Conservation (phyloP, 2,329 filamentous ascomycete species). For the Penicillium fuscoglaucum region DNA sequence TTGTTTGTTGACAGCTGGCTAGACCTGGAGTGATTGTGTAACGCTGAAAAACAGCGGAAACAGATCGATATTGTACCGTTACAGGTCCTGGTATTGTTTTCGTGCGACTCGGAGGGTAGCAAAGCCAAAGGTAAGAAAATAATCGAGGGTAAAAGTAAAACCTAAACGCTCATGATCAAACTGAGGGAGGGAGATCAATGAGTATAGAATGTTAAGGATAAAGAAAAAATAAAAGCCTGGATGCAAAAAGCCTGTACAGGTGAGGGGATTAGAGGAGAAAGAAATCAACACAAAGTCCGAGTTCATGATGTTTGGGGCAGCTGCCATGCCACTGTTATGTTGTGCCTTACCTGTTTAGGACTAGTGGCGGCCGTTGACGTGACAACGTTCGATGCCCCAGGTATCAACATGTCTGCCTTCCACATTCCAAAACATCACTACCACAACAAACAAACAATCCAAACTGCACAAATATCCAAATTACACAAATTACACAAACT, state of each 20-base stretch:
- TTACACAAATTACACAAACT: background rate
- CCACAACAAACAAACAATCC: constrained; percentile 1
- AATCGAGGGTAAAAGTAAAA: constrained; percentile 13
- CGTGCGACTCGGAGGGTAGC: constrained; percentile 10
- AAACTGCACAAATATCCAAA: background rate
- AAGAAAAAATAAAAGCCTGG: background rate
- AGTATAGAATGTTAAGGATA: constrained; percentile 30
- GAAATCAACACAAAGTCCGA: constrained; percentile 24
- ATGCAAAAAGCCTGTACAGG: constrained; percentile 7
- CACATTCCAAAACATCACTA: constrained; percentile 6
- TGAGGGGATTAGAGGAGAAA: constrained; percentile 24
- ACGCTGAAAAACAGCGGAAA: constrained; percentile 8
- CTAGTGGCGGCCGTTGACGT: constrained; percentile 40
- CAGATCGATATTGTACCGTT: constrained; percentile 5
- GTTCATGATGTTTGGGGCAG: constrained; percentile 37
- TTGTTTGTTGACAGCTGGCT: background rate
- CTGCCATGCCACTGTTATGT: constrained; percentile 45
- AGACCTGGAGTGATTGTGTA: constrained; percentile 1
- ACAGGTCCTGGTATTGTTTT: background rate
- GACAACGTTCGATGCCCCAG: constrained; percentile 40
- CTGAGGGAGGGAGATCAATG: background rate
- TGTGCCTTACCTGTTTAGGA: constrained; percentile 34
- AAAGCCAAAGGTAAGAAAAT: constrained; percentile 17
- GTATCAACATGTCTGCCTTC: constrained; percentile 9
- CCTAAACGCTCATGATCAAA: constrained; percentile 35